Evolutionary conservation across 139 green algal species (phyloP).

Genomic region (Closterium sp.): DNA sequence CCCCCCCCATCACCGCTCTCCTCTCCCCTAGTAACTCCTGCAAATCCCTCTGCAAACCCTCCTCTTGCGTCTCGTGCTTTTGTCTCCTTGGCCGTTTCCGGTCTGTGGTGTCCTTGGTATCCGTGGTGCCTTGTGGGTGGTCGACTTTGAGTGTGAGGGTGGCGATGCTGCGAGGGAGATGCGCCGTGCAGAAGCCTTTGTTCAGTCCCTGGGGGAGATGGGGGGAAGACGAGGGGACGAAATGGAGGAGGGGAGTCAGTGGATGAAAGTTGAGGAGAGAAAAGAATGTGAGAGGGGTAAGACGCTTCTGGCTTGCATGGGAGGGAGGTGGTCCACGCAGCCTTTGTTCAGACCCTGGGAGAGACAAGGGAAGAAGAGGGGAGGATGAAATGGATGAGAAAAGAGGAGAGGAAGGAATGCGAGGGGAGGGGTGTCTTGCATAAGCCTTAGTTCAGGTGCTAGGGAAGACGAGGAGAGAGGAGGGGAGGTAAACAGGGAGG

Average conservation of each 20-base stretch:
- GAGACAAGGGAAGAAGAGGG: too few relatives aligned
- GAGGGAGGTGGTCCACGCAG: too few relatives aligned
- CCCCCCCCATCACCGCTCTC: background rate
- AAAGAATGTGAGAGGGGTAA: too few relatives aligned
- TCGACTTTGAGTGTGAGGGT: background rate
- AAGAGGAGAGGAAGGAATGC: too few relatives aligned
- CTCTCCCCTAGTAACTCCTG: background rate
- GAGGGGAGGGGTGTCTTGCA: too few relatives aligned
- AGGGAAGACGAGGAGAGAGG: too few relatives aligned
- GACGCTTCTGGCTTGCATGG: too few relatives aligned
- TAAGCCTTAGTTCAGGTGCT: too few relatives aligned
- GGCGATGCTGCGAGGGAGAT: background rate
- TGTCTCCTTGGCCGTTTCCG: background rate
- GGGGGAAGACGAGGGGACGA: too few relatives aligned
- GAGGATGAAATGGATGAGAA: too few relatives aligned
- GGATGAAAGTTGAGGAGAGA: background rate
- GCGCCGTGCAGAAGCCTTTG: background rate
- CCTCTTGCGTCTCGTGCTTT: background rate
- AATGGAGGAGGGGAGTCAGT: background rate
- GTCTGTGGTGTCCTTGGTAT: background rate
- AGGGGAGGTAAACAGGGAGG: too few relatives aligned
- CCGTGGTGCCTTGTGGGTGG: background rate
- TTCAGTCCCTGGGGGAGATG: background rate
- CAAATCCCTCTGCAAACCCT: background rate
- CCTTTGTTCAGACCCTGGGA: too few relatives aligned